phyloP scores from a whole-genome alignment of 768 basidiomycete genomes.

The Cyclocybe cylindracea region DNA sequence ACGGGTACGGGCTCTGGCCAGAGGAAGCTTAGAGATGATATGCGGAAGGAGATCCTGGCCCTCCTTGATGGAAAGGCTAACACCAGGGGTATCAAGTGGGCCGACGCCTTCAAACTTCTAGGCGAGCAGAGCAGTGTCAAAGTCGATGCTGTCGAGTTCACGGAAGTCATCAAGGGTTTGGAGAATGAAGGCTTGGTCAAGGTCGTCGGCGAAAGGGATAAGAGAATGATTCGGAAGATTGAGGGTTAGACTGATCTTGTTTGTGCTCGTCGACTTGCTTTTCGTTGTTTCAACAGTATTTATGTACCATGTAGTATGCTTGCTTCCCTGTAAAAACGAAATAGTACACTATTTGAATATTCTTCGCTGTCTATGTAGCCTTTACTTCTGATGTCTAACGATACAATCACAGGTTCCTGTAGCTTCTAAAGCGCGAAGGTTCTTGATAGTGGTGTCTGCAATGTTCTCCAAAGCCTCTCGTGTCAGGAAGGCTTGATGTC shows the following conservation, averaged over 20 bases:
- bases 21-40: constrained; percentile 84
- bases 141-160: constrained; percentile 80
- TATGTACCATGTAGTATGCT: no score
- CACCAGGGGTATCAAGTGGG: constrained; percentile 73
- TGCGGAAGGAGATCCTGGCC: constrained; percentile 77
- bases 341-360: no score
- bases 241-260: constrained; percentile 30
- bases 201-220: constrained; percentile 85
- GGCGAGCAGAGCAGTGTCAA: constrained; percentile 84
- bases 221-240: constrained; percentile 73
- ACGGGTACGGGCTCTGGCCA: constrained; percentile 91
- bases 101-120: constrained; percentile 76
- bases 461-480: constrained; percentile 40
- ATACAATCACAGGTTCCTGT: constrained; percentile 26
- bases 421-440: constrained; percentile 31
- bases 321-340: no score
- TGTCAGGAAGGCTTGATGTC: constrained; percentile 46
- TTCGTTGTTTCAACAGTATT: background rate
- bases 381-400: no score
- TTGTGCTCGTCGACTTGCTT: background rate
- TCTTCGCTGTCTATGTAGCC: no score
- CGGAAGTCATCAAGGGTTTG: constrained; percentile 71
- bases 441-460: constrained; percentile 39
- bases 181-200: constrained; percentile 88
- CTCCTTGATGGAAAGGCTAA: constrained; percentile 57